Conservation (phyloP, 2,329 filamentous ascomycete genomes). For the Colletotrichum sp. region DNA sequence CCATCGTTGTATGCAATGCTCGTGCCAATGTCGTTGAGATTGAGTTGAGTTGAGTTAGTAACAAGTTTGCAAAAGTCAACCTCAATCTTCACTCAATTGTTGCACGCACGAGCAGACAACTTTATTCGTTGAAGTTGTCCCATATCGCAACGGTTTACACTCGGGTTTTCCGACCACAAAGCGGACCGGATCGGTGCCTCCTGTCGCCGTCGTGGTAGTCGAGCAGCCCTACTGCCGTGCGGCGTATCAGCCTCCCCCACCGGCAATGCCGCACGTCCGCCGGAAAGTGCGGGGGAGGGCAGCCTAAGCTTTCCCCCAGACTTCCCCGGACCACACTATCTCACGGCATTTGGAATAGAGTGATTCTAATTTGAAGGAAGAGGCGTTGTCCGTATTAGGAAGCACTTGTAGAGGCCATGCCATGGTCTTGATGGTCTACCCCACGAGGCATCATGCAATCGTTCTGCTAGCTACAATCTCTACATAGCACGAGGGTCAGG, state of each 20-base stretch:
- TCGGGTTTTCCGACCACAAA: background rate
- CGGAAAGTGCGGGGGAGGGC: background rate
- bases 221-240: background rate
- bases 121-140: background rate
- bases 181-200: background rate
- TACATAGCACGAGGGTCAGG: background rate
- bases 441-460: background rate
- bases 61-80: rapidly evolving
- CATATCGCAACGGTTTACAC: no score
- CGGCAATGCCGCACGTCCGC: background rate
- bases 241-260: background rate
- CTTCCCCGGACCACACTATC: background rate
- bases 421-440: background rate
- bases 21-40: background rate
- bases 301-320: background rate
- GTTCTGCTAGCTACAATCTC: background rate
- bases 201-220: background rate
- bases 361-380: background rate
- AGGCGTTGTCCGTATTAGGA: rapidly evolving
- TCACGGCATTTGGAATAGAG: background rate
- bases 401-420: background rate
- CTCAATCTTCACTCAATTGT: rapidly evolving
- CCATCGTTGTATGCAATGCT: background rate
- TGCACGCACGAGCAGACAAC: background rate
- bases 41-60: background rate